Conservation (phyloP, 2,329 filamentous ascomycete genomes). For the Talaromyces funiculosus region DNA sequence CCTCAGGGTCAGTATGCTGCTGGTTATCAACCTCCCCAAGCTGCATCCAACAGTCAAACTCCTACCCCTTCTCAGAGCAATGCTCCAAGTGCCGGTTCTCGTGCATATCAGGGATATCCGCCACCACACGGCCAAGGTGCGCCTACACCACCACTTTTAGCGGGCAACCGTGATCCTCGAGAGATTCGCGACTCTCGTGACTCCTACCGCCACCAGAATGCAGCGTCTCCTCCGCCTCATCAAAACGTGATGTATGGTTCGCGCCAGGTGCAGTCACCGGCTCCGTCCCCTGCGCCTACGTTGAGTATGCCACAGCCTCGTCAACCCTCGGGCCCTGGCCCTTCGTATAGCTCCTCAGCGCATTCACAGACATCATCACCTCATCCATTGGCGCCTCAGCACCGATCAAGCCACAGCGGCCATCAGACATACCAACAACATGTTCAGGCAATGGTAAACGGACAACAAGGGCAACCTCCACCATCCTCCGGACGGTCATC, state of each 20-base stretch:
- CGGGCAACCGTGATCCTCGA: constrained; percentile 18
- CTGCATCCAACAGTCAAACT: constrained; percentile 8
- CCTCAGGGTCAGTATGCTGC: constrained; percentile 25
- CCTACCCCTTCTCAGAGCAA: constrained; percentile 10
- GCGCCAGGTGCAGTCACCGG: constrained; percentile 28
- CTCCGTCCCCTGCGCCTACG: constrained; percentile 26
- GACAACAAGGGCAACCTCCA: constrained; percentile 27
- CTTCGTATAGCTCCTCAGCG: constrained; percentile 24
- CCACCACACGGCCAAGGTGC: constrained; percentile 21
- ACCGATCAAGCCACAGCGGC: constrained; percentile 16
- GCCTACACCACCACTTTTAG: constrained; percentile 12
- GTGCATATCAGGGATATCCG: constrained; percentile 14
- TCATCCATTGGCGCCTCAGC: constrained; percentile 19
- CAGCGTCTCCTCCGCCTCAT: constrained; percentile 28
- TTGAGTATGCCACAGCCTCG: constrained; percentile 26
- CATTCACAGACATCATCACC: constrained; percentile 20
- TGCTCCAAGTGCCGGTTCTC: not conserved
- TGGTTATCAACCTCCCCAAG: constrained; percentile 6
- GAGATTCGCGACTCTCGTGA: constrained; percentile 25
- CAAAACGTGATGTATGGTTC: constrained; percentile 27
- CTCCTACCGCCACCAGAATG: constrained; percentile 18
- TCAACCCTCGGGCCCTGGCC: constrained; percentile 20
- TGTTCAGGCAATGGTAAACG: constrained; percentile 34
- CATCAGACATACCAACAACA: constrained; percentile 34
- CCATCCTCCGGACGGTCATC: constrained; percentile 26